Conservation (phyloP, 768 basidiomycete genomes). For the Symmetrospora coprosmae region DNA sequence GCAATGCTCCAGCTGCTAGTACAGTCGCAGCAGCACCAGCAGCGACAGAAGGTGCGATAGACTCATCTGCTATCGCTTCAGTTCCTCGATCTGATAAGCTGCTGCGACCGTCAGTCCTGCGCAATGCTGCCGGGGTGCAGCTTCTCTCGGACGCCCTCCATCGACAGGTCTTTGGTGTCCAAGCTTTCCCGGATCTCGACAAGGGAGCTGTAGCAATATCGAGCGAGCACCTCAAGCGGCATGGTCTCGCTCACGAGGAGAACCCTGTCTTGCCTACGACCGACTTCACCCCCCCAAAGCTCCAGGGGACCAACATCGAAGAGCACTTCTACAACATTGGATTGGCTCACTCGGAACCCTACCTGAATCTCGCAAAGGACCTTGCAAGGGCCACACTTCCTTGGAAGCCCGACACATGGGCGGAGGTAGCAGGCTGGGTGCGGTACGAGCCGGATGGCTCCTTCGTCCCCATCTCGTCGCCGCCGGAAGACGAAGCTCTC, state of each 20-base stretch:
- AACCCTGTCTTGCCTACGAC: conserved; percentile 60
- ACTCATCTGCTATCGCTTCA: not conserved
- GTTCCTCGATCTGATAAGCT: too few species aligned
- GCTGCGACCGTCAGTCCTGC: conserved; percentile 26
- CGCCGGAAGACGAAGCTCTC: conserved; percentile 50
- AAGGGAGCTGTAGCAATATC: conserved; percentile 57
- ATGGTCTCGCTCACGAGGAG: conserved; percentile 46
- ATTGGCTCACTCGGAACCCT: conserved; percentile 54
- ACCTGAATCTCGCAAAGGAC: conserved; percentile 53
- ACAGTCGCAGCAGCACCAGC: too few species aligned
- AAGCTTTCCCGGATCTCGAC: conserved; percentile 48
- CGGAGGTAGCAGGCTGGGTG: conserved; percentile 64
- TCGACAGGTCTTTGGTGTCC: conserved; percentile 54
- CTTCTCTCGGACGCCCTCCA: conserved; percentile 70
- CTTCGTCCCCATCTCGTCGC: conserved; percentile 55
- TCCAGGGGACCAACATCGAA: conserved; percentile 66
- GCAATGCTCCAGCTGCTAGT: not conserved
- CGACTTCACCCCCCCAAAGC: conserved; percentile 62
- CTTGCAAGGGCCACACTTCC: conserved; percentile 49
- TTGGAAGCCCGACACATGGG: conserved; percentile 48
- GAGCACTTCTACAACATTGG: conserved; percentile 84
- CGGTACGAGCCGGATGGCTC: conserved; percentile 70
- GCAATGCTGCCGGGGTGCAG: conserved; percentile 86
- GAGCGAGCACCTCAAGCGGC: conserved; percentile 60
- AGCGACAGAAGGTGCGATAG: not conserved